Percentiles rank a stretch among this genome's conserved stretches.
Evolutionary conservation across 1,139 yeast genomes (phyloP).

Genomic region (Geotrichum histeridarum): DNA sequence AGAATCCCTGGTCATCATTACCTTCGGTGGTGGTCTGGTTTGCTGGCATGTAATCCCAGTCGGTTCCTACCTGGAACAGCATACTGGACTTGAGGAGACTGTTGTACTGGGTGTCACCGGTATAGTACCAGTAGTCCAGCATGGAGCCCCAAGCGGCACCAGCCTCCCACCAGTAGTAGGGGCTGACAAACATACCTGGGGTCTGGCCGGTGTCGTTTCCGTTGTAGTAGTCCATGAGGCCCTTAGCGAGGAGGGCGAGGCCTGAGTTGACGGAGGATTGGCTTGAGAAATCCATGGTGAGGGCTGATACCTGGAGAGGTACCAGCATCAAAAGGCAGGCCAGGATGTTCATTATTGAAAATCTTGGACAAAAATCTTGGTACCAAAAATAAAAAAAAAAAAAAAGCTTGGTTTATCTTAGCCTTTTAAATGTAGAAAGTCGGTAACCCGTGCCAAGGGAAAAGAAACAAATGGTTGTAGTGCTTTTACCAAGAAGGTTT

Average conservation of each 20-base stretch:
- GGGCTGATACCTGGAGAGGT: no score
- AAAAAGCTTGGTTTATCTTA: no score
- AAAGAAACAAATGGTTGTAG: no score
- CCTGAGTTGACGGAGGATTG: conserved; percentile 37
- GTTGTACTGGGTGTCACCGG: conserved; percentile 58
- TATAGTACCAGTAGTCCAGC: conserved; percentile 60
- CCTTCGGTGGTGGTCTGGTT: conserved; percentile 81
- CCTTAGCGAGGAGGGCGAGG: conserved; percentile 51
- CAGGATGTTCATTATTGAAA: conserved; percentile 25
- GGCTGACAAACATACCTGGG: conserved; percentile 70
- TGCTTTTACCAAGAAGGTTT: no score
- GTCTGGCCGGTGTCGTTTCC: conserved; percentile 51
- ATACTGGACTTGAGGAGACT: conserved; percentile 54
- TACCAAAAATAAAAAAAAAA: no score
- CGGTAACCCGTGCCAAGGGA: no score
- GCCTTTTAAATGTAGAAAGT: no score
- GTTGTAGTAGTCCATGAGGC: conserved; percentile 63
- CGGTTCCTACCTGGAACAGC: conserved; percentile 59
- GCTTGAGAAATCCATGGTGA: background rate
- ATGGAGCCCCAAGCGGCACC: conserved; percentile 83
- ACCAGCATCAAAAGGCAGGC: no score
- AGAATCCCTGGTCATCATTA: conserved; percentile 88
- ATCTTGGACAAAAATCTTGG: background rate
- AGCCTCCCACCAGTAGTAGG: conserved; percentile 94
- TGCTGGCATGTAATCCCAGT: conserved; percentile 65